Percentiles rank a stretch among this genome's conserved stretches.
Evolutionary conservation across 2,329 filamentous ascomycete genomes (phyloP).

Genomic region (Pseudogymnoascus sp.): DNA sequence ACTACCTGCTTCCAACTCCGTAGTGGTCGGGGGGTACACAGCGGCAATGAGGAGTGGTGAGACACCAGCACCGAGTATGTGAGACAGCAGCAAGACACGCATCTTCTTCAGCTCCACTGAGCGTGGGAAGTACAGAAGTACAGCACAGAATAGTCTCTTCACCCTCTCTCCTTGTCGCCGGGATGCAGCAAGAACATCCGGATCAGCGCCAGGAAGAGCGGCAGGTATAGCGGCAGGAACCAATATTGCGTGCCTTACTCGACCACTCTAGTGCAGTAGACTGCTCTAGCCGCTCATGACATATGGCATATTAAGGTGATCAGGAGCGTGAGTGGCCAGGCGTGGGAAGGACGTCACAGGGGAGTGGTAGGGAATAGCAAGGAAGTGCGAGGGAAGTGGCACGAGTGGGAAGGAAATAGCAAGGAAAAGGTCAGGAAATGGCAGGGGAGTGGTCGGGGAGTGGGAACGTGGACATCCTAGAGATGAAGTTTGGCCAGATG

Average conservation of each 20-base stretch:
- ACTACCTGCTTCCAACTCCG: neutral
- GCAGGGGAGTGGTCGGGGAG: neutral
- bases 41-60: neutral
- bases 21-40: neutral
- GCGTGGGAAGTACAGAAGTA: neutral
- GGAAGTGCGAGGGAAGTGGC: neutral
- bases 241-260: neutral
- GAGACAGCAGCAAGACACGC: conserved; percentile 5
- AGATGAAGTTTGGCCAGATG: neutral
- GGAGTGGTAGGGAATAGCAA: neutral
- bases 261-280: neutral
- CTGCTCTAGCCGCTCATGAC: neutral
- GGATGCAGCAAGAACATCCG: neutral
- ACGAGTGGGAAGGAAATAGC: neutral
- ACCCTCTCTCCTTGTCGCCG: neutral
- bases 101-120: neutral
- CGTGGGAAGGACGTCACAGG: neutral
- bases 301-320: neutral
- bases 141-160: neutral
- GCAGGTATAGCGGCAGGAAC: neutral
- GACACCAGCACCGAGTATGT: neutral
- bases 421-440: neutral
- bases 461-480: neutral
- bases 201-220: neutral
- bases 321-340: neutral